Evolutionary conservation across 2,329 filamentous ascomycete species (phyloP), one percentile per base, ranked within the genome.

Genomic region (Botrytis paeoniae): DNA sequence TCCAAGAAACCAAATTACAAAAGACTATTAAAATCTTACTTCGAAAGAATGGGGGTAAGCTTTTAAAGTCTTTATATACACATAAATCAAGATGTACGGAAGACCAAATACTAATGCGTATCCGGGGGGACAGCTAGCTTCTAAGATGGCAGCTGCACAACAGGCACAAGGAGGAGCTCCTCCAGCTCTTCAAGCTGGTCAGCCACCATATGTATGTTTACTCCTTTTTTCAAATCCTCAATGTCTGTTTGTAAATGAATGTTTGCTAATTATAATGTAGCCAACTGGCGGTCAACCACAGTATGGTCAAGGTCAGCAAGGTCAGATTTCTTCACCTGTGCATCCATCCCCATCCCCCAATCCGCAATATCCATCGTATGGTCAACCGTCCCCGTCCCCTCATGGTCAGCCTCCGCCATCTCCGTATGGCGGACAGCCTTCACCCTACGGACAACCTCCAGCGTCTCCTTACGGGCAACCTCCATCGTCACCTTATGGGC

Each of bases 131-230:
- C 70, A 72, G 70, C 70, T 72, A 39, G 70, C 70, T 60, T 69
- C 63, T 48, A 72, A 72, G 51, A 72, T 72, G 70, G 62, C 70
- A 72, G 70, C 70, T 60, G 70, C 70, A 10, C 70, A 72, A n/a
- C 62, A 66, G 51, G 51, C 62, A 37, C 70, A 69, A 63, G 61
- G 51, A 48, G 70, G 70, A 25, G 70, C 43, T n/a, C 69, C 69
- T 70, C 68, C 68, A 45, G 29, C 16, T 69, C 48, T 70, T 43
- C 68, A 70, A 70, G 22, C 68, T 63, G 69, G 70, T 39, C 51
- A 41, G 22, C 51, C 70, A 51, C 70, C 70, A 60, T 72, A 72
- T 69, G 70, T 72, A 62, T 45, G 70, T 72, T 60, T 65, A 1
- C 54, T 39, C 10, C 39, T 29, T 25, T 20, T 32, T 22, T 16